Percentiles rank a stretch among this genome's conserved stretches.
These are phyloP conservation scores for Fomitopsis pulvina DNA, from an alignment of 768 basidiomycete species.

Conservation along the genomic window DNA sequence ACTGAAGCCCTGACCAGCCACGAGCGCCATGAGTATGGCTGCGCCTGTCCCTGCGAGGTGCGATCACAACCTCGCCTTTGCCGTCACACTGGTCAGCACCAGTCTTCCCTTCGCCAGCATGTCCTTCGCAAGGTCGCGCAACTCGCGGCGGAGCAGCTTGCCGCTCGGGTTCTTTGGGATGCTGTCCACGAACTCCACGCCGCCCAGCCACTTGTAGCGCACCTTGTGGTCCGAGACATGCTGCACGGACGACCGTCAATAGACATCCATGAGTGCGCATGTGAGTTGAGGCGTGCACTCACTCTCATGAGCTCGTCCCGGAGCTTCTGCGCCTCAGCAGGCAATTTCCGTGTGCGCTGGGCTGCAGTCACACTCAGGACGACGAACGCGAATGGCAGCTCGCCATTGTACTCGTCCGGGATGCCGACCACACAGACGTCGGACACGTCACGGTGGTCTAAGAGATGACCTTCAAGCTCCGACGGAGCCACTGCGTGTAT, in stretches of 20 bases:
- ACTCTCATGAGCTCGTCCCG: conserved; percentile 54
- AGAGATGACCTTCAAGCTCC: conserved; percentile 30
- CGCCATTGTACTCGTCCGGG: conserved; percentile 72
- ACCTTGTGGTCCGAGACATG: conserved; percentile 20
- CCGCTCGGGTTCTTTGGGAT: conserved; percentile 27
- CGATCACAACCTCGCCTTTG: background rate
- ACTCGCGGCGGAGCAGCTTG: conserved; percentile 23
- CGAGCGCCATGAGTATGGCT: no score
- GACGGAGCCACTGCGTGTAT: conserved; percentile 25
- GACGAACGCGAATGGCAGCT: conserved; percentile 67
- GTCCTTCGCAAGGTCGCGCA: conserved; percentile 19
- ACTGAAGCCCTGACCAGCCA: no score
- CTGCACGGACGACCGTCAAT: conserved; percentile 7
- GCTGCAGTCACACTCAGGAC: conserved; percentile 39
- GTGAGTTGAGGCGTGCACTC: background rate
- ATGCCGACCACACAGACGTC: conserved; percentile 42
- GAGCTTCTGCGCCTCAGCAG: conserved; percentile 29
- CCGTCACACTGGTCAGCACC: background rate
- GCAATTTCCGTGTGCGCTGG: conserved; percentile 26
- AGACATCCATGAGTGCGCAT: background rate
- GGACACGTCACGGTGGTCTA: conserved; percentile 39
- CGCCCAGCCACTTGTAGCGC: conserved; percentile 33
- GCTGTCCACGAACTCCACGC: conserved; percentile 30
- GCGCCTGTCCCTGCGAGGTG: no score
- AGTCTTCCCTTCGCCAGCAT: conserved; percentile 6